phyloP scores from a whole-genome alignment of 2,329 filamentous ascomycete genomes.

The Phyllosticta citrichinensis region DNA sequence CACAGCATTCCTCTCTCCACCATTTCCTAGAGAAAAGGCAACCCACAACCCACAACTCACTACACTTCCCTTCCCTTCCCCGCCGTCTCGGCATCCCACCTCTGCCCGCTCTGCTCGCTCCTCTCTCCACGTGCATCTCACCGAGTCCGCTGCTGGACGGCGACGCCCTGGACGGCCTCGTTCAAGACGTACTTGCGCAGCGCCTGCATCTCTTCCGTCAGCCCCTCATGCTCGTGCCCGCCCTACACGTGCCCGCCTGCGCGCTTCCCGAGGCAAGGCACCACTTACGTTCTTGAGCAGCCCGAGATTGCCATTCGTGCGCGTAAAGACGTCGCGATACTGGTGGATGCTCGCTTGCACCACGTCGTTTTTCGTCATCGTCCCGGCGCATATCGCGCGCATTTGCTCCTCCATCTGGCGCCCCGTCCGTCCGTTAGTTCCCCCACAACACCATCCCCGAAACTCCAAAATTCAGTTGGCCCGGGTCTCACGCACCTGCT shows the following conservation, averaged over 20 bases:
- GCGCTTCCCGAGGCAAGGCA: not conserved
- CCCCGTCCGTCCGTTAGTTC: not conserved
- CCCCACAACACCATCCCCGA: not conserved
- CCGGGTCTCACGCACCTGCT: conserved; percentile 62
- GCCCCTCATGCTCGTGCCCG: conserved; percentile 12
- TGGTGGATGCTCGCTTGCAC: conserved; percentile 75
- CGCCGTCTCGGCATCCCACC: conserved; percentile 6
- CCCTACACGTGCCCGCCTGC: conserved; percentile 4
- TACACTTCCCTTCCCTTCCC: not conserved
- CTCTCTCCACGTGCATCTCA: conserved; percentile 6
- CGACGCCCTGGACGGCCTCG: conserved; percentile 11
- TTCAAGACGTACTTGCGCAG: conserved; percentile 30
- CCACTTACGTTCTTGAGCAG: conserved; percentile 43
- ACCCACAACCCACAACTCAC: not conserved
- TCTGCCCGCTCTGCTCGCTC: conserved; percentile 1
- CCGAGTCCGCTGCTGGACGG: conserved; percentile 3
- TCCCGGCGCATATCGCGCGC: conserved; percentile 91
- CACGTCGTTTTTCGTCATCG: conserved; percentile 61
- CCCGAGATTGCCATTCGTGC: conserved; percentile 66
- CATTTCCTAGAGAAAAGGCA: not conserved
- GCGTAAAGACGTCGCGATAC: conserved; percentile 77
- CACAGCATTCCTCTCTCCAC: too few species aligned
- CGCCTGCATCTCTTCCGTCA: conserved; percentile 19
- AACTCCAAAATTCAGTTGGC: conserved; percentile 11
- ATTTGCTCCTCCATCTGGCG: conserved; percentile 80